Evolutionary conservation across 202 grass and related monocot genomes (phyloP).

Genomic region (Setaria italica): DNA sequence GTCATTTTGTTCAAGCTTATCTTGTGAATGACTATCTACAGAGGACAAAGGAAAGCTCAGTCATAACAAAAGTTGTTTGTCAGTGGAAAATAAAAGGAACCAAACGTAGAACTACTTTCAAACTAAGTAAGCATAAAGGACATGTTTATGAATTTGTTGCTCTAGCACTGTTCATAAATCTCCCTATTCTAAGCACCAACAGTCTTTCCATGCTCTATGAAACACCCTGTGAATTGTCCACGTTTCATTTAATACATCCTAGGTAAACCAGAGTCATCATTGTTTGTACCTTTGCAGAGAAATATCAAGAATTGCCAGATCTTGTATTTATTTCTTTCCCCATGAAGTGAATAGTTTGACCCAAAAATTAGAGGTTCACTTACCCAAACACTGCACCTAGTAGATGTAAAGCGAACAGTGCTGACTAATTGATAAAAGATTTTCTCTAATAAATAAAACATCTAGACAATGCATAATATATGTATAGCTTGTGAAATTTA

Average conservation of each 20-base stretch:
- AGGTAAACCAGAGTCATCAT: background rate
- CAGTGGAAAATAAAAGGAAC: conserved; percentile 17
- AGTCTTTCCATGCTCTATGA: background rate
- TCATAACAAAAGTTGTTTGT: conserved; percentile 9
- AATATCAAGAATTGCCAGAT: conserved; percentile 10
- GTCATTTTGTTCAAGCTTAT: conserved; percentile 75
- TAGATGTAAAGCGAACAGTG: background rate
- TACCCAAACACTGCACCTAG: conserved; percentile 22
- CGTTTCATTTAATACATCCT: background rate
- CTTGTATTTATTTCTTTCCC: background rate
- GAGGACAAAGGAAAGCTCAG: conserved; percentile 24
- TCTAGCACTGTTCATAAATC: conserved; percentile 4
- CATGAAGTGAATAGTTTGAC: background rate
- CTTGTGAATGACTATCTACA: conserved; percentile 58
- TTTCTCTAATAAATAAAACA: conserved; percentile 1
- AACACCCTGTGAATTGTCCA: conserved; percentile 5
- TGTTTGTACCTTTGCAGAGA: conserved; percentile 14
- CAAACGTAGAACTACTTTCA: conserved; percentile 26
- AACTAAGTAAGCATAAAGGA: conserved; percentile 29
- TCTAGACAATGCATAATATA: background rate
- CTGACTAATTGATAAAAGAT: conserved; percentile 11
- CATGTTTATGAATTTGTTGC: conserved; percentile 30
- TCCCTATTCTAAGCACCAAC: conserved; percentile 8
- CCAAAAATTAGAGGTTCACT: background rate
- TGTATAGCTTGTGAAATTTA: conserved; percentile 6